phyloP scores from a whole-genome alignment of 768 basidiomycete species.

The Chalciporus pseudorubinellus region DNA sequence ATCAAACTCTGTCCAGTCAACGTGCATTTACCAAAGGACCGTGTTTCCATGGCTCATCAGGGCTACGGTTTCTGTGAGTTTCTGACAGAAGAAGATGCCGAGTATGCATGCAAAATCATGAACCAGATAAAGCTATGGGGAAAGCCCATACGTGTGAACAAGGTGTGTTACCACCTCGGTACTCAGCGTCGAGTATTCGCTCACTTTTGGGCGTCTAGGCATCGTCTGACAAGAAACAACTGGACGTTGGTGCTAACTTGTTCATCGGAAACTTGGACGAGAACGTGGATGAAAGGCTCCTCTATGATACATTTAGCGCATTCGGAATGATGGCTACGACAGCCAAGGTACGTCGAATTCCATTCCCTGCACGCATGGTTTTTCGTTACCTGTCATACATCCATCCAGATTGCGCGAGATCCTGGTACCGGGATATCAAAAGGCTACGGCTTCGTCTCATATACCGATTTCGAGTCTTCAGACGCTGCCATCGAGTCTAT shows the following conservation, averaged over 20 bases:
- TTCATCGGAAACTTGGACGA: constrained; percentile 96
- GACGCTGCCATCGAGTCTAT: constrained; percentile 96
- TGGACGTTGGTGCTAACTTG: constrained; percentile 96
- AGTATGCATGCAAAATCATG: constrained; percentile 99
- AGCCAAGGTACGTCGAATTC: constrained; percentile 56
- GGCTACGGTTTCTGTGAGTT: constrained; percentile 99
- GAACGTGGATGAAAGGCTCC: constrained; percentile 86
- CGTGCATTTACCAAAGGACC: constrained; percentile 97
- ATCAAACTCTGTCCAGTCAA: constrained; percentile 57
- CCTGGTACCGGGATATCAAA: constrained; percentile 81
- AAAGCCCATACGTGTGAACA: constrained; percentile 98
- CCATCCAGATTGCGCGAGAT: constrained; percentile 83
- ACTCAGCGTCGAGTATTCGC: constrained; percentile 1
- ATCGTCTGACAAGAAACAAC: constrained; percentile 95
- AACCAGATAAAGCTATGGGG: constrained; percentile 99
- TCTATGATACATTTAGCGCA: constrained; percentile 94
- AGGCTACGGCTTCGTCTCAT: constrained; percentile 96
- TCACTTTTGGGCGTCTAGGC: constrained; percentile 51
- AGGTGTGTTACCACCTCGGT: constrained; percentile 53
- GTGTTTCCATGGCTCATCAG: constrained; percentile 97
- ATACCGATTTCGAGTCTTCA: constrained; percentile 95
- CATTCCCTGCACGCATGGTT: not conserved
- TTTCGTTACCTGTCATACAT: constrained; percentile 2
- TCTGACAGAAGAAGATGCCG: constrained; percentile 96
- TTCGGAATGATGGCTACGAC: constrained; percentile 93